Percentiles rank a stretch among this genome's conserved stretches.
phyloP scores from a whole-genome alignment of 1,284 basidiomycete species.

The Ustilago loliicola region DNA sequence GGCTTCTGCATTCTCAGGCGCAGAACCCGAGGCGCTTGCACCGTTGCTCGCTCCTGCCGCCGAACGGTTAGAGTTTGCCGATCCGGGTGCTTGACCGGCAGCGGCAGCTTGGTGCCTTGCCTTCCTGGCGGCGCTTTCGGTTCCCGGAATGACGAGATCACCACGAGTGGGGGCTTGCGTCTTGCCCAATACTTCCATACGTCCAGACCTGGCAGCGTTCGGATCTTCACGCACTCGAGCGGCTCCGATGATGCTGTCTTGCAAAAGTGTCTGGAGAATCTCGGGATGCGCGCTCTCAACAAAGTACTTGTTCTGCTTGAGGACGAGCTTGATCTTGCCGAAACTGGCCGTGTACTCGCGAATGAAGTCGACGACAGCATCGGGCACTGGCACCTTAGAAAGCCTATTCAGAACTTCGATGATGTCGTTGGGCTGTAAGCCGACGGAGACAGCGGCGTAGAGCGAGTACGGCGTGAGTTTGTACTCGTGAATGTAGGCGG shows the following conservation, averaged over 20 bases:
- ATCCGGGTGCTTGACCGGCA: slow-evolving; percentile 26
- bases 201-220: slow-evolving; percentile 42
- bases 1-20: slow-evolving; percentile 36
- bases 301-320: slow-evolving; percentile 70
- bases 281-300: slow-evolving; percentile 69
- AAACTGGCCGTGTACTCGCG: slow-evolving; percentile 68
- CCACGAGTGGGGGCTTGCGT: slow-evolving; percentile 59
- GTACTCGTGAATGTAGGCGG: slow-evolving; percentile 98
- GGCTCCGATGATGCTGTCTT: slow-evolving; percentile 63
- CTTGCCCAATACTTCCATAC: slow-evolving; percentile 58
- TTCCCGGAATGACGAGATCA: slow-evolving; percentile 66
- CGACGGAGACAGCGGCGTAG: slow-evolving; percentile 98
- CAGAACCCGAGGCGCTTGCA: slow-evolving; percentile 39
- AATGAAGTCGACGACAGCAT: slow-evolving; percentile 66
- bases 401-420: slow-evolving; percentile 81
- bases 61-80: slow-evolving; percentile 16
- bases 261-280: slow-evolving; percentile 65
- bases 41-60: slow-evolving; percentile 11
- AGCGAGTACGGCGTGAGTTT: slow-evolving; percentile 97
- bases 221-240: slow-evolving; percentile 60
- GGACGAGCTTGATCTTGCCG: slow-evolving; percentile 70
- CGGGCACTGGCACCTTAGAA: slow-evolving; percentile 68
- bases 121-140: slow-evolving; percentile 54
- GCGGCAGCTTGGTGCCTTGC: slow-evolving; percentile 45
- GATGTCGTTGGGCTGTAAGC: slow-evolving; percentile 96